Evolutionary conservation across 192 early-diverging fungal genomes (phyloP).

Genomic region (Backusella psychrophila): DNA sequence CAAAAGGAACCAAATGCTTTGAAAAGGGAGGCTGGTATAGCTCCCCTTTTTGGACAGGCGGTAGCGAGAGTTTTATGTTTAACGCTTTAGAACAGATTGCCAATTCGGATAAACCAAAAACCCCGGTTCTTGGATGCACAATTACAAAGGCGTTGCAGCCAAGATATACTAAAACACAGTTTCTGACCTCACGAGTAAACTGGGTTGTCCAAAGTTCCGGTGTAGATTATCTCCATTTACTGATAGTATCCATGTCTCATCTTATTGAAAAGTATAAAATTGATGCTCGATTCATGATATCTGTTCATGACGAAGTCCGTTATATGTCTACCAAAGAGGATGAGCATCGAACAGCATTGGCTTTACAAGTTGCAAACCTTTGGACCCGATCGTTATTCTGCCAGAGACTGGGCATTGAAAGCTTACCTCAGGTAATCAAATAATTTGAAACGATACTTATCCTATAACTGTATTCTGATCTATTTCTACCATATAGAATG

Average conservation of each 20-base stretch:
- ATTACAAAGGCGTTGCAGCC: constrained; percentile 85
- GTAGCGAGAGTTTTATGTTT: constrained; percentile 93
- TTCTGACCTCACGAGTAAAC: constrained; percentile 86
- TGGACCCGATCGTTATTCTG: constrained; percentile 93
- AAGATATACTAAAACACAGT: constrained; percentile 54
- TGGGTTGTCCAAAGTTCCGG: constrained; percentile 99
- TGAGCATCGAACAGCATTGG: constrained; percentile 68
- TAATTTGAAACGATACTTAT: background rate
- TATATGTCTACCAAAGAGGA: constrained; percentile 84
- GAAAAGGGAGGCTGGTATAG: constrained; percentile 23
- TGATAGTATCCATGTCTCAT: constrained; percentile 86
- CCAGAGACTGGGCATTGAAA: constrained; percentile 77
- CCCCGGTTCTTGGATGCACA: constrained; percentile 83
- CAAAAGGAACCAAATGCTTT: constrained; percentile 73
- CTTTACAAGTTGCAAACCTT: constrained; percentile 88
- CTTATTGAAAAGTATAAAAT: constrained; percentile 76
- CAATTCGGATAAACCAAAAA: constrained; percentile 63
- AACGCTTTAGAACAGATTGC: constrained; percentile 88
- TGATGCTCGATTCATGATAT: constrained; percentile 80
- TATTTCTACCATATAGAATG: constrained; percentile 23
- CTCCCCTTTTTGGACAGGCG: constrained; percentile 81
- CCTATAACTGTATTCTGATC: background rate
- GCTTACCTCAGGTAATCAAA: constrained; percentile 72
- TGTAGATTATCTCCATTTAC: constrained; percentile 93
- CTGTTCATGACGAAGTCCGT: constrained; percentile 93